These are phyloP conservation scores for Daldinia concentrica DNA, from an alignment of 495 filamentous ascomycete genomes.

Conservation along the genomic window DNA sequence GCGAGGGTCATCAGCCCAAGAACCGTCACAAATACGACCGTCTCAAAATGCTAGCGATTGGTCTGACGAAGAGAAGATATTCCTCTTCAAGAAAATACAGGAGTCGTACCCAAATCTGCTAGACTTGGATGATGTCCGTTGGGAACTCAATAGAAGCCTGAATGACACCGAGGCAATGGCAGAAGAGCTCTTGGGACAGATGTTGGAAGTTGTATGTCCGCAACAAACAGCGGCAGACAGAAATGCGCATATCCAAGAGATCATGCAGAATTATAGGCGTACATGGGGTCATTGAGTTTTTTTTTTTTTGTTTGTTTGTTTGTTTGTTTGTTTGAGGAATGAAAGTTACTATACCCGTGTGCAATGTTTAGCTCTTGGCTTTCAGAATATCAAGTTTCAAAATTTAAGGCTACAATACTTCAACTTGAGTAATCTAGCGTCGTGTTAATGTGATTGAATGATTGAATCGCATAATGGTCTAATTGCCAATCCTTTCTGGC, in stretches of 20 bases:
- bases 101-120: conserved; percentile 37
- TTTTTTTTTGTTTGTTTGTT: background rate
- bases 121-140: conserved; percentile 29
- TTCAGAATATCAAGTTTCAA: background rate
- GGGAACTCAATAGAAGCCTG: conserved; percentile 36
- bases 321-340: background rate
- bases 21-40: background rate
- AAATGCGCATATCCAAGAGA: conserved; percentile 27
- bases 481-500: background rate
- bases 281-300: conserved; percentile 5
- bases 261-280: conserved; percentile 40
- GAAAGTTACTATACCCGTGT: conserved; percentile 13
- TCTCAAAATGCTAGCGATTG: conserved; percentile 19
- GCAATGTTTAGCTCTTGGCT: conserved; percentile 10
- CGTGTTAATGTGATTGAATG: conserved; percentile 5
- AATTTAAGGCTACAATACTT: conserved; percentile 13
- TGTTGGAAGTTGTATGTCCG: conserved; percentile 36
- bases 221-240: conserved; percentile 27
- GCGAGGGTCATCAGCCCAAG: conserved; percentile 9
- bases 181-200: conserved; percentile 38
- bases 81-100: conserved; percentile 43
- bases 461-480: conserved; percentile 9
- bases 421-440: background rate
- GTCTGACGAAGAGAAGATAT: conserved; percentile 39
- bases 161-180: conserved; percentile 40